phyloP scores from a whole-genome alignment of 2,329 filamentous ascomycete genomes.

The Colletotrichum navitas region DNA sequence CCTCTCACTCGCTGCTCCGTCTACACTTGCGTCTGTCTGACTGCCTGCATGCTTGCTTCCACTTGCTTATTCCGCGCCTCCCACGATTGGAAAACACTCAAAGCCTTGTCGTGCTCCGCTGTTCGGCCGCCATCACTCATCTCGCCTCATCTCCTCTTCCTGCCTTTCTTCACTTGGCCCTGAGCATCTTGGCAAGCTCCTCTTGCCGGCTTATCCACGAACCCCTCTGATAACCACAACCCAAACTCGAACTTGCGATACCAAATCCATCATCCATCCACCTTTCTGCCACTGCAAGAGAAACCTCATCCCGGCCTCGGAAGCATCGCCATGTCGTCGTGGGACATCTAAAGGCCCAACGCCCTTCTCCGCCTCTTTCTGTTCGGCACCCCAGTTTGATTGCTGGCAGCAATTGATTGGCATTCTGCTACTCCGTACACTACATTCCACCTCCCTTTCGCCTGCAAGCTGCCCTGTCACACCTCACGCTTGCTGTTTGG shows the following conservation, averaged over 20 bases:
- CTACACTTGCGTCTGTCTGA: constrained; percentile 4
- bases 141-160: constrained; percentile 19
- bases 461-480: constrained; percentile 12
- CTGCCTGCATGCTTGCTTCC: background rate
- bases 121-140: constrained; percentile 5
- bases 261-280: background rate
- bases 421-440: background rate
- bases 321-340: constrained; percentile 35
- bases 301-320: constrained; percentile 16
- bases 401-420: constrained; percentile 10
- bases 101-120: constrained; percentile 26
- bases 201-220: constrained; percentile 13
- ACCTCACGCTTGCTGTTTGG: background rate
- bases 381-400: constrained; percentile 1
- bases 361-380: constrained; percentile 5
- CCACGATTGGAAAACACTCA: constrained; percentile 37
- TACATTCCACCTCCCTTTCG: constrained; percentile 6
- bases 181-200: constrained; percentile 8
- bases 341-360: constrained; percentile 28
- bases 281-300: background rate
- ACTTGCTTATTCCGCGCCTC: constrained; percentile 22
- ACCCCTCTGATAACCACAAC: background rate
- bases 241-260: background rate
- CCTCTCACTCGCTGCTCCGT: constrained; percentile 4
- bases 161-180: background rate